A percentile compares a stretch with the other conserved stretches of the same genome.
Evolutionary conservation across 2,329 filamentous ascomycete genomes (phyloP).

Genomic region (Akanthomyces dipterigenus): DNA sequence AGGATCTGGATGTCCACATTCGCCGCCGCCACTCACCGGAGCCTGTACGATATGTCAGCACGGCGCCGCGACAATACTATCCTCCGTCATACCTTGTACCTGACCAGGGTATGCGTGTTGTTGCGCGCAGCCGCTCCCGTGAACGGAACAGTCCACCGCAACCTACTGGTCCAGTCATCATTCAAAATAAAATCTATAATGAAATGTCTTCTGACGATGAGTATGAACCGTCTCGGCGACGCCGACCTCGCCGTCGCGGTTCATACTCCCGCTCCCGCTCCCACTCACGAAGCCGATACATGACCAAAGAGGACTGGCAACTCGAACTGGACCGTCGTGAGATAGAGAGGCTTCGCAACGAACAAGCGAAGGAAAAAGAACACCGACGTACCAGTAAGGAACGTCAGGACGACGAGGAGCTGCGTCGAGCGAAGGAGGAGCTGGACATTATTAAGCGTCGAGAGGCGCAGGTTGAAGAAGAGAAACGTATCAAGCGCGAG

Average conservation of each 20-base stretch:
- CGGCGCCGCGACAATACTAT: slow-evolving; percentile 31
- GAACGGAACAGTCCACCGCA: slow-evolving; percentile 25
- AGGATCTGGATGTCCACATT: slow-evolving; percentile 48
- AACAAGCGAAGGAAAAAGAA: slow-evolving; percentile 31
- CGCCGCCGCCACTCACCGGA: slow-evolving; percentile 35
- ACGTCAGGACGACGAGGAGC: slow-evolving; percentile 40
- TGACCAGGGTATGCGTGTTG: slow-evolving; percentile 39
- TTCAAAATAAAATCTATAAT: slow-evolving; percentile 51
- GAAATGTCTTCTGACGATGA: slow-evolving; percentile 40
- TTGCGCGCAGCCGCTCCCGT: slow-evolving; percentile 32
- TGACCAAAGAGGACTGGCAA: slow-evolving; percentile 38
- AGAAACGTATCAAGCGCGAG: slow-evolving; percentile 46
- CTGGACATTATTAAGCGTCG: slow-evolving; percentile 40
- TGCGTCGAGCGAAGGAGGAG: slow-evolving; percentile 42
- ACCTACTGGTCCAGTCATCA: slow-evolving; percentile 40
- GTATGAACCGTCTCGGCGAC: slow-evolving; percentile 24
- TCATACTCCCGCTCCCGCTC: slow-evolving; percentile 31
- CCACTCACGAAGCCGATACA: slow-evolving; percentile 25
- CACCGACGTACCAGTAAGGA: slow-evolving; percentile 32
- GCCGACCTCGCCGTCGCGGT: slow-evolving; percentile 21
- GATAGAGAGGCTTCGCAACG: slow-evolving; percentile 39
- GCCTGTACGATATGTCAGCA: slow-evolving; percentile 40
- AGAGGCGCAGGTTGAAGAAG: slow-evolving; percentile 41
- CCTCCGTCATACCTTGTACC: slow-evolving; percentile 36
- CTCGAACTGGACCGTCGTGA: slow-evolving; percentile 33